Percentiles rank a stretch among this genome's conserved stretches.
These are phyloP conservation scores for Scheffersomyces amazonensis DNA, from an alignment of 805 yeast genomes.

Conservation along the genomic window DNA sequence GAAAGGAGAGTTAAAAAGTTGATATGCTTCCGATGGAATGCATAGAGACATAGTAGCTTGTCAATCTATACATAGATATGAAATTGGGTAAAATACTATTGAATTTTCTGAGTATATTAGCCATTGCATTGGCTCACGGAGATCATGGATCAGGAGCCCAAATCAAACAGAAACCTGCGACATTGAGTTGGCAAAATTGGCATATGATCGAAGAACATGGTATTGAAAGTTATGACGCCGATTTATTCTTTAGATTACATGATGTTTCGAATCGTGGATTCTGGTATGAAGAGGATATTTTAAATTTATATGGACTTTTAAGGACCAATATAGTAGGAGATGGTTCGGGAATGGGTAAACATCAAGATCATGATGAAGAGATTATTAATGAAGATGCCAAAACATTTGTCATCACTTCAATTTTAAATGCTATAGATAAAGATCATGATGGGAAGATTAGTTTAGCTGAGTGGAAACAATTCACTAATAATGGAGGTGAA, in stretches of 20 bases:
- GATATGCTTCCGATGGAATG: too few species aligned
- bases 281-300: constrained; percentile 59
- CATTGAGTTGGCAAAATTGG: constrained; percentile 74
- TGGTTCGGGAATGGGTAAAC: constrained; percentile 87
- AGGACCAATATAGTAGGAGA: constrained; percentile 75
- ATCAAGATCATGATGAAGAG: constrained; percentile 53
- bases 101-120: too few species aligned
- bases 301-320: constrained; percentile 76
- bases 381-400: constrained; percentile 54
- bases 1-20: too few species aligned
- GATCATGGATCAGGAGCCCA: constrained; percentile 2
- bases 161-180: constrained; percentile 37
- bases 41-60: too few species aligned
- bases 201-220: constrained; percentile 92
- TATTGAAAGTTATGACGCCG: constrained; percentile 68
- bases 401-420: constrained; percentile 50
- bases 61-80: too few species aligned
- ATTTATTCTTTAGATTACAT: constrained; percentile 76
- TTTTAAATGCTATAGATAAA: constrained; percentile 61
- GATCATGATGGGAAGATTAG: constrained; percentile 64
- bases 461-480: constrained; percentile 67
- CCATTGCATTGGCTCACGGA: constrained; percentile 8
- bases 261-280: constrained; percentile 62
- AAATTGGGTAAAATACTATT: too few species aligned
- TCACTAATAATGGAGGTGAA: constrained; percentile 58